phyloP scores from a whole-genome alignment of 2,329 filamentous ascomycete species.

The Phaeosphaeriaceae sp. region DNA sequence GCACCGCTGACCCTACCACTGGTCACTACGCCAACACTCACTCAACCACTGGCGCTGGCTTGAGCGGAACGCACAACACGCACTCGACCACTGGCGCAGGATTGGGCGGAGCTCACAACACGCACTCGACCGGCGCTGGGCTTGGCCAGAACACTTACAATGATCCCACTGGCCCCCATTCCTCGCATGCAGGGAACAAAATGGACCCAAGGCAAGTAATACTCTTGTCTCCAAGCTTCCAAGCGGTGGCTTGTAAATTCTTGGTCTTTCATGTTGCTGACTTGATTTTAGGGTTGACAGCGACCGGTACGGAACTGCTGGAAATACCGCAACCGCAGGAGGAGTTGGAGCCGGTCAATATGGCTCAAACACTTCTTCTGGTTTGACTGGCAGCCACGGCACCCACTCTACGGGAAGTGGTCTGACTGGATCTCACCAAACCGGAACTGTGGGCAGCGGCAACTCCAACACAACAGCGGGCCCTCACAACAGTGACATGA shows the following conservation, averaged over 20 bases:
- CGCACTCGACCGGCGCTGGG: slow-evolving; percentile 3
- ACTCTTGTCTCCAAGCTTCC: too few relatives aligned
- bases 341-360: slow-evolving; percentile 19
- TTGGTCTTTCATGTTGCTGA: too few relatives aligned
- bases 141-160: not conserved
- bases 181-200: slow-evolving; percentile 33
- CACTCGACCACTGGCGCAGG: slow-evolving; percentile 6
- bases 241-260: too few relatives aligned
- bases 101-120: slow-evolving; percentile 1
- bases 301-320: slow-evolving; percentile 29
- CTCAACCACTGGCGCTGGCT: slow-evolving; percentile 15
- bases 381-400: slow-evolving; percentile 7
- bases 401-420: slow-evolving; percentile 10
- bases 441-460: slow-evolving; percentile 21
- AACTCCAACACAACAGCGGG: slow-evolving; percentile 44
- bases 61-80: slow-evolving; percentile 14
- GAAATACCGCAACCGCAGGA: slow-evolving; percentile 36
- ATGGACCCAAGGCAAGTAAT: slow-evolving; percentile 26
- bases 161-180: slow-evolving; percentile 42
- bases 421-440: slow-evolving; percentile 13
- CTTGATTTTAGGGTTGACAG: slow-evolving; percentile 32
- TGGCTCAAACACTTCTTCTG: slow-evolving; percentile 8
- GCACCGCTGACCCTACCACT: slow-evolving; percentile 8
- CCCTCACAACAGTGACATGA: slow-evolving; percentile 41
- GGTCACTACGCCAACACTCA: slow-evolving; percentile 21